Conservation (phyloP, 352 stramenopile genomes). For the Thalassiosira pacifica region DNA sequence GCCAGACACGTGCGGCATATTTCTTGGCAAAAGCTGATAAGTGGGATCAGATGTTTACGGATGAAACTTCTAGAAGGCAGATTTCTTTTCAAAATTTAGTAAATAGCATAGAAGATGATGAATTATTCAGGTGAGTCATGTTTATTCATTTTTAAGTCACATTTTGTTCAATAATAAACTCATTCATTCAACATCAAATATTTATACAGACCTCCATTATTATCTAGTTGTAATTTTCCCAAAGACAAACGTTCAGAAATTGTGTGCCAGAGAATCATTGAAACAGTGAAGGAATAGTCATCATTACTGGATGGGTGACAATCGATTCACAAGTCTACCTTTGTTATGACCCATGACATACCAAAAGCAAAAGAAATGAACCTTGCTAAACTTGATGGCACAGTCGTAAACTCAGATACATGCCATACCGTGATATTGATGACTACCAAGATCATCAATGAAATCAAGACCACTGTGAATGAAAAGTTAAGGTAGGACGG, state of each 20-base stretch:
- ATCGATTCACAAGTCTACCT: background rate
- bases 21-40: slow-evolving; percentile 13
- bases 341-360: slow-evolving; percentile 31
- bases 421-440: background rate
- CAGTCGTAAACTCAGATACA: slow-evolving; percentile 19
- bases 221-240: slow-evolving; percentile 25
- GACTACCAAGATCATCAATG: background rate
- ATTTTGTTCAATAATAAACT: background rate
- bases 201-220: slow-evolving; percentile 26
- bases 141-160: too few relatives aligned
- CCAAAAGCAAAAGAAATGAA: slow-evolving; percentile 15
- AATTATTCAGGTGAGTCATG: slow-evolving; percentile 7
- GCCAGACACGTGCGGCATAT: slow-evolving; percentile 19
- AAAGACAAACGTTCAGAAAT: slow-evolving; percentile 19
- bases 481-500: background rate
- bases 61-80: slow-evolving; percentile 31
- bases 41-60: slow-evolving; percentile 43
- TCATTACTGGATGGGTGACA: background rate
- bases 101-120: slow-evolving; percentile 30
- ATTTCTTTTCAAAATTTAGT: slow-evolving; percentile 38
- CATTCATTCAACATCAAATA: background rate
- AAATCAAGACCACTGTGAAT: background rate
- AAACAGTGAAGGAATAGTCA: slow-evolving; percentile 11
- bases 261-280: slow-evolving; percentile 1
- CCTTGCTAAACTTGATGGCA: slow-evolving; percentile 12